Conservation (phyloP, 768 basidiomycete genomes). For the Agaricus bisporus region DNA sequence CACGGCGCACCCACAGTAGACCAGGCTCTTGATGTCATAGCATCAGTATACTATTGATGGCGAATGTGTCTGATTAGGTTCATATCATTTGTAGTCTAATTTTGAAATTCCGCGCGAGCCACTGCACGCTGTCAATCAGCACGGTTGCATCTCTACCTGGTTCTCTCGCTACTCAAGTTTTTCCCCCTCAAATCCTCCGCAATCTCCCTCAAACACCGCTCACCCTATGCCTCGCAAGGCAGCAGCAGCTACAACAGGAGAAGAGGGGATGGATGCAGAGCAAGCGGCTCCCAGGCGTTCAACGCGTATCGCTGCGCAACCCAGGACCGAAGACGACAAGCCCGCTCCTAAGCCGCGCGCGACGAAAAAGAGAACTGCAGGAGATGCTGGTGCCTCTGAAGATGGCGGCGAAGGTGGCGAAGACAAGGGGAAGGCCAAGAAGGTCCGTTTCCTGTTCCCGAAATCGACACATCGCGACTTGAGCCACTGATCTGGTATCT, state of each 20-base stretch:
- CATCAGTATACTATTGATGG: too few species aligned
- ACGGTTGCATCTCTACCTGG: too few species aligned
- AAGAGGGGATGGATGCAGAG: slow-evolving; percentile 22
- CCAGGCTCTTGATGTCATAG: too few species aligned
- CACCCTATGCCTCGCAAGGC: slow-evolving; percentile 25
- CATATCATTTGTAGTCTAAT: too few species aligned
- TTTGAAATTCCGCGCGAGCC: too few species aligned
- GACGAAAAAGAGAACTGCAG: slow-evolving; percentile 37
- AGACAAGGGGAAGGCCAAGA: slow-evolving; percentile 31
- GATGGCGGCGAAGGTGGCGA: slow-evolving; percentile 16
- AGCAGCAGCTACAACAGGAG: slow-evolving; percentile 14
- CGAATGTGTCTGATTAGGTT: too few species aligned
- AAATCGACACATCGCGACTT: too few species aligned
- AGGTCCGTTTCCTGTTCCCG: slow-evolving; percentile 19
- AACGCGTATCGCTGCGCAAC: slow-evolving; percentile 45
- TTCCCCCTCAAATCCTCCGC: not conserved
- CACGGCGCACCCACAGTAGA: too few species aligned
- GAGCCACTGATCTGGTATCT: not conserved
- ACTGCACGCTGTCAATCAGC: too few species aligned
- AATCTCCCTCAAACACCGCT: not conserved
- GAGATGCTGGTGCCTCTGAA: slow-evolving; percentile 9
- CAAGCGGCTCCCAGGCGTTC: slow-evolving; percentile 44
- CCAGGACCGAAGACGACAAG: slow-evolving; percentile 29
- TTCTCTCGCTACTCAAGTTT: not conserved
- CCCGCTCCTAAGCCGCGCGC: slow-evolving; percentile 20